Base-by-base conservation (phyloP, 2,329 filamentous ascomycete genomes). In the Eurotiales sp. region DNA sequence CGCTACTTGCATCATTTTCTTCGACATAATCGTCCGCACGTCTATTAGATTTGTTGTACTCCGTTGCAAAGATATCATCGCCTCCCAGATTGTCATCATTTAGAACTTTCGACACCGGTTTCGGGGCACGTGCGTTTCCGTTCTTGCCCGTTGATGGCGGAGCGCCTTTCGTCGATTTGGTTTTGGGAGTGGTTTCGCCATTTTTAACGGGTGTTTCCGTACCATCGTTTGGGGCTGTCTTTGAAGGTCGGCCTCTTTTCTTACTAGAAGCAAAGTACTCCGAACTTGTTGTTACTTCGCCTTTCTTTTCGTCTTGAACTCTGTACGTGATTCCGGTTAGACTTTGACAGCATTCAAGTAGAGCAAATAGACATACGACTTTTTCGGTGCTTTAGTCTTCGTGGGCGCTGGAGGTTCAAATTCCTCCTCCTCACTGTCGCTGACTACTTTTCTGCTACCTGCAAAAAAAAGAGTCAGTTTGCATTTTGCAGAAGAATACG, bases 21-120 rank as follows among this genome's bases (percentile, higher is more conserved):
- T 81, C 78, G 48, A 89, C 85, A 62, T 93, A 88, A 36, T 84
- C 84, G 60, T 83, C 86, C 44, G 70, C 64, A 11, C 81, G 77
- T 64, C 84, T 88, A 51, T 79, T 82, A 40, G 80, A 74, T 43
- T 79, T 80, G 64, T 84, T 86, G 29, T 79, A 80, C 57, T 88
- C 84, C 3, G 86, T 85, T 12, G 85, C 87, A 68, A 91, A 91
- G 17, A 96, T 90, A 60, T 96, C 91, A 57, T 90, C 87, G n/a
- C 82, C 86, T 3, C 71, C 78, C 40, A 81, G 85, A 40, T 88
- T 82, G 6, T 80, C 77, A 29, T 84, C 85, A 48, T 88, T 81
- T 58, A 86, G 55, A 67, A 65, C 64, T 66, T 59, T 69, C 72
- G 59, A 46, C 8, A 46, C 41, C 23, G 49, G 49, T 21, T 58